phyloP scores from a whole-genome alignment of 805 yeast species.

The Wickerhamomyces bisporus region DNA sequence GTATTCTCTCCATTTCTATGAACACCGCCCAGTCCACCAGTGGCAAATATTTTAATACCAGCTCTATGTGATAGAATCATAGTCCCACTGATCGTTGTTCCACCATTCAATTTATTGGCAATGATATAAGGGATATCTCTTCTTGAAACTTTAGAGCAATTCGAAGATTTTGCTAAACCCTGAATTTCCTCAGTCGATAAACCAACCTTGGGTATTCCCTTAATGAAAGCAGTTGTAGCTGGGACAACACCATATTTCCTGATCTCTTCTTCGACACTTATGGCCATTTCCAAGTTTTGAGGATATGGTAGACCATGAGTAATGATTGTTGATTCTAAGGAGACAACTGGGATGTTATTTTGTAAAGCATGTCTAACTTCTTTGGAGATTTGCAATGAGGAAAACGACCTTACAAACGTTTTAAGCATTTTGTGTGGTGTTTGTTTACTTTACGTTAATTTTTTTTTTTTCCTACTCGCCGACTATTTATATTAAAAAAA shows the following conservation, averaged over 20 bases:
- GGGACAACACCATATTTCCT: slow-evolving; percentile 67
- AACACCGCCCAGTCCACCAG: slow-evolving; percentile 93
- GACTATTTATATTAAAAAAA: neutral
- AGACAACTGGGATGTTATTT: slow-evolving; percentile 62
- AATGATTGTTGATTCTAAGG: slow-evolving; percentile 81
- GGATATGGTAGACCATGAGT: slow-evolving; percentile 90
- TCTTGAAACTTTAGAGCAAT: slow-evolving; percentile 62
- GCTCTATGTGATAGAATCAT: slow-evolving; percentile 75
- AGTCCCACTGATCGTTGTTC: slow-evolving; percentile 86
- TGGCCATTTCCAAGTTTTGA: slow-evolving; percentile 67
- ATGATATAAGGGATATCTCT: slow-evolving; percentile 73
- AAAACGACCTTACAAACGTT: slow-evolving; percentile 4
- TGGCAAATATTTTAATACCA: slow-evolving; percentile 81
- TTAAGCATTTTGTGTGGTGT: too few species aligned
- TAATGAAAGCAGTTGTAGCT: slow-evolving; percentile 76
- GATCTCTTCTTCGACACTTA: slow-evolving; percentile 54
- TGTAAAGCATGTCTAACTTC: slow-evolving; percentile 62
- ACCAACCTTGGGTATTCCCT: slow-evolving; percentile 73
- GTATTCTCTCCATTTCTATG: slow-evolving; percentile 71
- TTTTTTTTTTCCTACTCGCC: neutral
- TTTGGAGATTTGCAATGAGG: slow-evolving; percentile 22
- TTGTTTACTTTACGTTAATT: too few species aligned
- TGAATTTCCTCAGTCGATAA: slow-evolving; percentile 43
- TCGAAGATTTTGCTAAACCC: slow-evolving; percentile 31
- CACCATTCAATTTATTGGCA: slow-evolving; percentile 64